Evolutionary conservation across 306 rosid species (phyloP).

Genomic region (Abrus precatorius): DNA sequence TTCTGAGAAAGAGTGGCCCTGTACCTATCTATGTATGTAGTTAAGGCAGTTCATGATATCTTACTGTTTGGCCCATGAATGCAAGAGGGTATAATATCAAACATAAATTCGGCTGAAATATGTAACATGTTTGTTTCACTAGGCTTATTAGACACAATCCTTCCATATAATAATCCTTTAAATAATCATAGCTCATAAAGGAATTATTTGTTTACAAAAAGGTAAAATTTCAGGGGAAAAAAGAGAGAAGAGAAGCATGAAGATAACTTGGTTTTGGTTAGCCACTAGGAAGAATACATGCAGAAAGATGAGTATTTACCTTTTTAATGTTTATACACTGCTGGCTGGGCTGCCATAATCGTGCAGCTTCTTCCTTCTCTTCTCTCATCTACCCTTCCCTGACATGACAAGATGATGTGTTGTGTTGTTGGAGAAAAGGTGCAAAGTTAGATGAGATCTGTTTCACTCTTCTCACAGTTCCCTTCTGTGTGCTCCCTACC

Average conservation of each 20-base stretch:
- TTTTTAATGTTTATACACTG: conserved; percentile 12
- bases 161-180: not conserved
- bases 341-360: not conserved
- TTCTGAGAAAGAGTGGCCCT: not conserved
- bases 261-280: not conserved
- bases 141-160: not conserved
- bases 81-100: conserved; percentile 6
- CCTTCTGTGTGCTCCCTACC: not conserved
- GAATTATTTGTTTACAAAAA: not conserved
- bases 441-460: conserved; percentile 10
- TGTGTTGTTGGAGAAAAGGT: conserved; percentile 31
- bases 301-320: conserved; percentile 18
- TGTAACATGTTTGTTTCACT: not conserved
- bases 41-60: not conserved
- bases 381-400: not conserved
- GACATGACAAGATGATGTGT: not conserved
- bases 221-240: not conserved
- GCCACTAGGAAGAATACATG: not conserved
- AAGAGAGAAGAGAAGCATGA: not conserved
- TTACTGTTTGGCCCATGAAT: not conserved
- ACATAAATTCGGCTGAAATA: not conserved
- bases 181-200: conserved; percentile 11
- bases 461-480: conserved; percentile 20
- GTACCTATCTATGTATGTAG: not conserved
- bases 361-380: not conserved